Base-by-base conservation (phyloP, 169 alveolate species). In the Cryptosporidium ryanae region DNA sequence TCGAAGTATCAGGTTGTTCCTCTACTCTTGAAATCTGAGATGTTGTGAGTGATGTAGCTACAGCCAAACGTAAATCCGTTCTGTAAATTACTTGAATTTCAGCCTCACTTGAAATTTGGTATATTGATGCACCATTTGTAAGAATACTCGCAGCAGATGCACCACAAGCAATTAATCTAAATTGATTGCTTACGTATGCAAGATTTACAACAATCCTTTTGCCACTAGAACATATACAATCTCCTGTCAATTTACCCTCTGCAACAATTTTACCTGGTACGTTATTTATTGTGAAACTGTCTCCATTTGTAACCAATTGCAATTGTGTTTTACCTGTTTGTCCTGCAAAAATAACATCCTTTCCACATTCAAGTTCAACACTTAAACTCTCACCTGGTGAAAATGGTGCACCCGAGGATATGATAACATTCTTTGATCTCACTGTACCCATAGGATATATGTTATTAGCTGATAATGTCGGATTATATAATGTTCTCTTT, bases 391-490 rank as follows among this genome's bases (percentile, higher is more conserved):
- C 71, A 76, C 65, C 65, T 17, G 71, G 87, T 25, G 87, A 76
- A 57, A 76, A 76, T 59, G 87, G 87, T 48, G 43, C 31, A 32
- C 87, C 87, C 21, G 87, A 76, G 13, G 87, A 57, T 23, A 76
- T 57, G 13, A 76, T 38, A 1, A 48, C 71, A 59, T 55, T 59
- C 32, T 76, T 76, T 2, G 68, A n/a, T 15, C 10, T 31, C 27
- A 76, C 87, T 17, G 71, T 59, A 59, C 87, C 87, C 71, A 76
- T 59, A 38, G 87, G 87, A 76, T 76, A 76, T 15, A 76, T 21
- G 50, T 76, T 4, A 44, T 25, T 76, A 27, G 57, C 0, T 13
- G 44, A 27, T 25, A 76, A 29, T 23, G 8, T 57, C 23, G 64
- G 87, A 8, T 7, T 32, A 55, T 59, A 76, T 65, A 59, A 27